These are phyloP conservation scores for Biscutella laevigata DNA, from an alignment of 441 rosid species.

Conservation along the genomic window DNA sequence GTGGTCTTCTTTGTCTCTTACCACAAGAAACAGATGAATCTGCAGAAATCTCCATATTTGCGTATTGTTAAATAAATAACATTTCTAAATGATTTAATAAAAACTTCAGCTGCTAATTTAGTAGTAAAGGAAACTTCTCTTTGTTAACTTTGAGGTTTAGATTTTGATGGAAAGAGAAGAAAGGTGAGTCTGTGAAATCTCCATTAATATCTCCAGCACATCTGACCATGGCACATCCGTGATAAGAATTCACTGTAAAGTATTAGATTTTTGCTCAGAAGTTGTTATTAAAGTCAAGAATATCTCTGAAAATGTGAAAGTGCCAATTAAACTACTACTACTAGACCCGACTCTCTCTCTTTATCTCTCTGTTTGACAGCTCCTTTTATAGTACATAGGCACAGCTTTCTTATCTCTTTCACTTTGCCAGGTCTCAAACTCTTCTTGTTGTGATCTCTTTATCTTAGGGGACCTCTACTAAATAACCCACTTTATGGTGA, in stretches of 20 bases:
- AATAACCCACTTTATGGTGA: conserved; percentile 24
- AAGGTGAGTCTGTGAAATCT: conserved; percentile 28
- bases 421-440: conserved; percentile 23
- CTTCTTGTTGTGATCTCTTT: conserved; percentile 23
- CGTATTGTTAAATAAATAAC: background rate
- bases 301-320: conserved; percentile 18
- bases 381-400: conserved; percentile 28
- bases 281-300: conserved; percentile 14
- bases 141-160: conserved; percentile 11
- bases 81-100: background rate
- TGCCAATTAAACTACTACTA: conserved; percentile 5
- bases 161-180: conserved; percentile 21
- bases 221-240: conserved; percentile 65
- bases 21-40: conserved; percentile 23
- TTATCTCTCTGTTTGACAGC: too few relatives aligned
- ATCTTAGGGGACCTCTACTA: conserved; percentile 33
- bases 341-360: too few relatives aligned
- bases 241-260: conserved; percentile 52
- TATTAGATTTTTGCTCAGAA: conserved; percentile 10
- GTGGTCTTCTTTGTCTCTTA: conserved; percentile 34
- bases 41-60: conserved; percentile 17
- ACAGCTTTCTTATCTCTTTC: conserved; percentile 23
- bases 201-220: conserved; percentile 43
- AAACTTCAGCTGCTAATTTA: background rate
- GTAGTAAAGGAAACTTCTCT: conserved; percentile 26